Evolutionary conservation across 768 basidiomycete genomes (phyloP).

Genomic region (Coprinellus micaceus): DNA sequence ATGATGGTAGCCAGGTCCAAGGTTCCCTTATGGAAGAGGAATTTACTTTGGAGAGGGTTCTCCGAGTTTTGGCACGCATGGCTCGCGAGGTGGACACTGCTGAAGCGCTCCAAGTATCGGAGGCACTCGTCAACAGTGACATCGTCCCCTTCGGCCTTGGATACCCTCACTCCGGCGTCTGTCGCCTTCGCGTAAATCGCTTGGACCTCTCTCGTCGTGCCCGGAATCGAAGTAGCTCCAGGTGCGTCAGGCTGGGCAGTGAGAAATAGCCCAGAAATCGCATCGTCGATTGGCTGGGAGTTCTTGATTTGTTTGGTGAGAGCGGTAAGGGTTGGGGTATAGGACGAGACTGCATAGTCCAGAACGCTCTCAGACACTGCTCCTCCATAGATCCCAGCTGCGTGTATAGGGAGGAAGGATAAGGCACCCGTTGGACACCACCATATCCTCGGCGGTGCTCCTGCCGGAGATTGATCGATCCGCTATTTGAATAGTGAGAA

Average conservation of each 20-base stretch:
- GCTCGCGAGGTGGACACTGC: slow-evolving; percentile 31
- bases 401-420: slow-evolving; percentile 10
- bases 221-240: slow-evolving; percentile 7
- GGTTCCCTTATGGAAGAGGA: slow-evolving; percentile 17
- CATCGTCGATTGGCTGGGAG: neutral
- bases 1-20: slow-evolving; percentile 15
- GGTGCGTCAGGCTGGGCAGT: slow-evolving; percentile 13
- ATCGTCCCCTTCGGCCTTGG: neutral
- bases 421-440: slow-evolving; percentile 10
- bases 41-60: slow-evolving; percentile 21
- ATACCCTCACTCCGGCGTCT: neutral
- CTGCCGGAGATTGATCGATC: neutral
- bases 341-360: slow-evolving; percentile 19
- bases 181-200: neutral
- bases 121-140: neutral
- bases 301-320: slow-evolving; percentile 9
- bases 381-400: slow-evolving; percentile 9
- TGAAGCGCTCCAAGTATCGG: slow-evolving; percentile 11
- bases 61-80: slow-evolving; percentile 25
- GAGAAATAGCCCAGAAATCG: slow-evolving; percentile 4
- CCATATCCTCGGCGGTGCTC: slow-evolving; percentile 8
- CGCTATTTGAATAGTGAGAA: neutral
- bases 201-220: slow-evolving; percentile 9
- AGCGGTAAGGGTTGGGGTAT: slow-evolving; percentile 14
- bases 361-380: neutral